Conservation (phyloP, 1,139 yeast species). For the Cylindricascospora bacillispora region DNA sequence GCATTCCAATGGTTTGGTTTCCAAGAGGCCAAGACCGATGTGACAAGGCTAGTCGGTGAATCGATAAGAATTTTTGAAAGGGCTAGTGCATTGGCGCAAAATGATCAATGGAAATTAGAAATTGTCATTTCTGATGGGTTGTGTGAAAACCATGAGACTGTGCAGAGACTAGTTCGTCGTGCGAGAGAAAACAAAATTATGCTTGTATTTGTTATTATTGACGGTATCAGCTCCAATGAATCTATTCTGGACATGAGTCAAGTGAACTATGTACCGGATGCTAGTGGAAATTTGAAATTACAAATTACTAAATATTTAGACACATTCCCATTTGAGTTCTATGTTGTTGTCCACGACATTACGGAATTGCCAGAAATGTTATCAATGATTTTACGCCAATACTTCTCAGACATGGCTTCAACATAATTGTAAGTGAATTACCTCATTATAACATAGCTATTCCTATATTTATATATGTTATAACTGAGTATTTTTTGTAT, state of each 20-base stretch:
- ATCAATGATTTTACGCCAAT: constrained; percentile 80
- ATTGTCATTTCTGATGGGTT: constrained; percentile 93
- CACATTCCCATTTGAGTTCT: constrained; percentile 92
- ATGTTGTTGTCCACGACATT: constrained; percentile 84
- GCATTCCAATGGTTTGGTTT: constrained; percentile 85
- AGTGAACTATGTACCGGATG: constrained; percentile 63
- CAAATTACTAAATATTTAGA: constrained; percentile 80
- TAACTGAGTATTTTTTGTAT: background rate
- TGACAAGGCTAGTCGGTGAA: constrained; percentile 54
- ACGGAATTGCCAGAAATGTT: constrained; percentile 86
- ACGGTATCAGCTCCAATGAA: constrained; percentile 73
- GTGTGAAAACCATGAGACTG: constrained; percentile 82
- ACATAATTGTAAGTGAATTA: background rate
- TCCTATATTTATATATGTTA: background rate
- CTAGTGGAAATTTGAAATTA: constrained; percentile 57
- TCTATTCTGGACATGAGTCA: constrained; percentile 93
- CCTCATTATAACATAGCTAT: background rate
- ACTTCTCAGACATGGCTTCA: constrained; percentile 59
- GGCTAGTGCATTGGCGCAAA: constrained; percentile 42
- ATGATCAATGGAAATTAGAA: constrained; percentile 86
- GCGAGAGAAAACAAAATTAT: constrained; percentile 89
- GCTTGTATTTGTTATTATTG: constrained; percentile 91
- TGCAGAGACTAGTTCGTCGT: constrained; percentile 70
- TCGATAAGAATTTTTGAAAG: constrained; percentile 61
- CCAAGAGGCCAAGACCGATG: constrained; percentile 80